phyloP scores from a whole-genome alignment of 805 yeast genomes.

The Myxozyma udenii region DNA sequence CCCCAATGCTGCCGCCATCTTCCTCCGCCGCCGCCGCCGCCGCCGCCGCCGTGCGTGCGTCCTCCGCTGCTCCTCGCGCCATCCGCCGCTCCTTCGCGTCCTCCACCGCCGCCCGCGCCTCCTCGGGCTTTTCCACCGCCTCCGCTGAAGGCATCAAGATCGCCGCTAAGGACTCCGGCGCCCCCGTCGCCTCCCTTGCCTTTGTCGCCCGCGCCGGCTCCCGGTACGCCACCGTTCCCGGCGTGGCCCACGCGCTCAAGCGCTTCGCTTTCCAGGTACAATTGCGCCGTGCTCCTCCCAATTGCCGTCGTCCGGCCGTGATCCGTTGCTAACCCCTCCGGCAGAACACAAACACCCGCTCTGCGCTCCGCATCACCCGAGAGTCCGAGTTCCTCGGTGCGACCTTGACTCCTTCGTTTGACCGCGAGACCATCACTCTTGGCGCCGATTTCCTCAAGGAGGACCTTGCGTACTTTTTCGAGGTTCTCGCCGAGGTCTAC shows the following conservation, averaged over 20 bases:
- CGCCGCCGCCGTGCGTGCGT: constrained; percentile 6
- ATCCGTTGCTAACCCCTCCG: not conserved
- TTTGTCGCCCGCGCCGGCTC: constrained; percentile 87
- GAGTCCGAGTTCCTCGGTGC: constrained; percentile 95
- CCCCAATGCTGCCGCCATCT: not conserved
- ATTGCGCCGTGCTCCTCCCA: too few species aligned
- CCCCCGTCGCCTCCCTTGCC: constrained; percentile 65
- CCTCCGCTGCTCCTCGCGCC: constrained; percentile 9
- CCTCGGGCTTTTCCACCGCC: constrained; percentile 36
- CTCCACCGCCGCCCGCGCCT: constrained; percentile 33
- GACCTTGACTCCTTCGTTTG: constrained; percentile 59
- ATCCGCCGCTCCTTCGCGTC: constrained; percentile 33
- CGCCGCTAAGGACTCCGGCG: constrained; percentile 54
- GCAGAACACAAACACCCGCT: constrained; percentile 72
- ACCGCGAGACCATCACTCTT: constrained; percentile 81
- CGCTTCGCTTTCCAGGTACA: constrained; percentile 62
- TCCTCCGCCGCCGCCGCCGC: constrained; percentile 7
- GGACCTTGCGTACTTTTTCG: constrained; percentile 88
- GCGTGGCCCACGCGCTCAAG: constrained; percentile 80
- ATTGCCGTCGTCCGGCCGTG: not conserved
- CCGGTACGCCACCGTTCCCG: constrained; percentile 63
- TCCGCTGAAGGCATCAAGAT: constrained; percentile 48
- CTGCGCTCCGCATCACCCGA: constrained; percentile 89
- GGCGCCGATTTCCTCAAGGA: constrained; percentile 79
- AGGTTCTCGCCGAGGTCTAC: constrained; percentile 69